A percentile compares a stretch with the other conserved stretches of the same genome.
These are phyloP conservation scores for Russula emetica DNA, from an alignment of 768 basidiomycete genomes.

Conservation along the genomic window DNA sequence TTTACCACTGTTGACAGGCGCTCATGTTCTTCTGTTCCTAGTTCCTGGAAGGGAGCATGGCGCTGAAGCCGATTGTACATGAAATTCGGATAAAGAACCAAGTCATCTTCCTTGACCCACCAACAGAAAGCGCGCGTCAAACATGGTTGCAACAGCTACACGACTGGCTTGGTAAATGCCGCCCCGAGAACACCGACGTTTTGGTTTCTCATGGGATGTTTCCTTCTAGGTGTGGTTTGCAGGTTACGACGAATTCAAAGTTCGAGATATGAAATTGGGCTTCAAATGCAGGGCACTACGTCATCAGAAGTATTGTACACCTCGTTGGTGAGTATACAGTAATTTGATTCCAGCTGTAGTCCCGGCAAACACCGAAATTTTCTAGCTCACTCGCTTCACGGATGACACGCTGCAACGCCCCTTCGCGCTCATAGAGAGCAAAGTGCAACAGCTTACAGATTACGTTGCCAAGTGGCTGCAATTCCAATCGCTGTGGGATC, in stretches of 20 bases:
- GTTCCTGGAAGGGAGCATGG: constrained; percentile 71
- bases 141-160: constrained; percentile 89
- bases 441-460: constrained; percentile 79
- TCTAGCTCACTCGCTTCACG: constrained; percentile 67
- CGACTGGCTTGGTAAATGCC: constrained; percentile 69
- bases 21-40: constrained; percentile 30
- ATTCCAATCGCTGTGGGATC: constrained; percentile 98
- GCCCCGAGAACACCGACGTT: not conserved
- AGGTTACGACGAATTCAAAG: constrained; percentile 84
- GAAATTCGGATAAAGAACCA: constrained; percentile 99
- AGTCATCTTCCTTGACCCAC: constrained; percentile 97
- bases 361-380: constrained; percentile 26
- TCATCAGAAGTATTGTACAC: constrained; percentile 75
- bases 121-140: constrained; percentile 89
- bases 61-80: constrained; percentile 82
- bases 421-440: constrained; percentile 80
- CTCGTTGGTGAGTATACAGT: constrained; percentile 58
- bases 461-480: constrained; percentile 98
- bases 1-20: not conserved
- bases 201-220: constrained; percentile 5
- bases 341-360: constrained; percentile 29
- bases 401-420: constrained; percentile 75
- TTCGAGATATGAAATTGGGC: constrained; percentile 93
- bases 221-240: constrained; percentile 70
- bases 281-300: constrained; percentile 76